A percentile compares a stretch with the other conserved stretches of the same genome.
phyloP scores from a whole-genome alignment of 2,329 filamentous ascomycete genomes.

The Fusarium sacchari region DNA sequence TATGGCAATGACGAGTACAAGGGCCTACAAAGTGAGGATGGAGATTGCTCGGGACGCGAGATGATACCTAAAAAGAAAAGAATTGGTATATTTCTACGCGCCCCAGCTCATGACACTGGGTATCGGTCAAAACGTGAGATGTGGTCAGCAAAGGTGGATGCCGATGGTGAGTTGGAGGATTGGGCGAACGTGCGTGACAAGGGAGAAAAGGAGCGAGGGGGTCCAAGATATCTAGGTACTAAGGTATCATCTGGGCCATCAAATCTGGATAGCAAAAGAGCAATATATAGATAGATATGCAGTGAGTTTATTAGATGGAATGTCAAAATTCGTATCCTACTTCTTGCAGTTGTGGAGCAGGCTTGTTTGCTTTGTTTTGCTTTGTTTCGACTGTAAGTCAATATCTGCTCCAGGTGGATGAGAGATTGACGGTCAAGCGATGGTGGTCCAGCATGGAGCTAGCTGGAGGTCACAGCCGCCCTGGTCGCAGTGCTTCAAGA shows the following conservation, averaged over 20 bases:
- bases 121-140: conserved; percentile 17
- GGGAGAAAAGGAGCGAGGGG: conserved; percentile 31
- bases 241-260: background rate
- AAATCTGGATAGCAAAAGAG: conserved; percentile 7
- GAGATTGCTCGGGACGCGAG: conserved; percentile 44
- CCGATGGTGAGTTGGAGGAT: conserved; percentile 20
- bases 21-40: conserved; percentile 11
- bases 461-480: conserved; percentile 21
- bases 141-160: conserved; percentile 26
- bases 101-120: conserved; percentile 46
- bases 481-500: conserved; percentile 11
- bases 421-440: conserved; percentile 38
- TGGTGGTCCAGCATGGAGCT: conserved; percentile 4
- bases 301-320: conserved; percentile 26
- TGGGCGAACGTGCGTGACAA: conserved; percentile 17
- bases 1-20: conserved; percentile 9
- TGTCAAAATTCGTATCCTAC: conserved; percentile 13
- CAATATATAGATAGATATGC: conserved; percentile 27
- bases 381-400: conserved; percentile 2
- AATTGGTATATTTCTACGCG: conserved; percentile 33
- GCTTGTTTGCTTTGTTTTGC: conserved; percentile 7
- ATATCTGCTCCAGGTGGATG: conserved; percentile 20
- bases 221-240: conserved; percentile 2
- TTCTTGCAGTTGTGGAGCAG: conserved; percentile 17
- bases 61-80: conserved; percentile 40